Conservation (phyloP, 2,329 filamentous ascomycete species). For the Penicillium sp. region DNA sequence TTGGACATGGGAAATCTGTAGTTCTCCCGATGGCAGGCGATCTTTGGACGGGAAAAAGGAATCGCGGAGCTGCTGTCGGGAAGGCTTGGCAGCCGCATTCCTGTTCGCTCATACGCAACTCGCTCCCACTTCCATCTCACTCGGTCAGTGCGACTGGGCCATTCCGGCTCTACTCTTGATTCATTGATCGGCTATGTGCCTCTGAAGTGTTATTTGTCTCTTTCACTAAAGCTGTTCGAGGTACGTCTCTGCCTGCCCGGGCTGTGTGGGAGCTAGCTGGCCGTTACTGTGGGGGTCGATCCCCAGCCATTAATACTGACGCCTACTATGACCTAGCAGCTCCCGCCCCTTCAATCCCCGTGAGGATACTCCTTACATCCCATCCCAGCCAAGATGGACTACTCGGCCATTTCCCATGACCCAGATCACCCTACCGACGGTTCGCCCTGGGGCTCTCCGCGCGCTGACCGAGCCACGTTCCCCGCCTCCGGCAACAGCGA, state of each 20-base stretch:
- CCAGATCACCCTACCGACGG: constrained; percentile 56
- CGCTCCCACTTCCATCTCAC: constrained; percentile 1
- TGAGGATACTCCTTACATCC: constrained; percentile 20
- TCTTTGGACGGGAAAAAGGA: constrained; percentile 13
- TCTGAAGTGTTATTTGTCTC: not conserved
- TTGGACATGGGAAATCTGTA: too few species aligned
- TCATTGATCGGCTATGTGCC: constrained; percentile 1
- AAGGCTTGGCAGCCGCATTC: constrained; percentile 25
- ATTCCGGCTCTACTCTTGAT: constrained; percentile 1
- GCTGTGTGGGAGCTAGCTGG: constrained; percentile 17
- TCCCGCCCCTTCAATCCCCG: constrained; percentile 14
- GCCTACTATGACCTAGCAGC: constrained; percentile 23
- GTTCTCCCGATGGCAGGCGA: not conserved
- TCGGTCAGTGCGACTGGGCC: not conserved
- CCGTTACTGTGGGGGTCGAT: constrained; percentile 20
- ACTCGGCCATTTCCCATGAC: constrained; percentile 58
- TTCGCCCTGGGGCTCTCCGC: constrained; percentile 64
- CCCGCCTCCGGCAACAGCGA: constrained; percentile 35
- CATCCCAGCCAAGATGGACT: constrained; percentile 56
- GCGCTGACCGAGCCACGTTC: constrained; percentile 47
- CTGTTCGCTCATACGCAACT: constrained; percentile 22
- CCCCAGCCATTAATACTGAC: constrained; percentile 24
- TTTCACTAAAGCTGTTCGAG: not conserved
- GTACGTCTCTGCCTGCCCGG: constrained; percentile 1
- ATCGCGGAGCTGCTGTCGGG: constrained; percentile 15